Evolutionary conservation across 768 basidiomycete genomes (phyloP).

Genomic region (Mycena alexandri): DNA sequence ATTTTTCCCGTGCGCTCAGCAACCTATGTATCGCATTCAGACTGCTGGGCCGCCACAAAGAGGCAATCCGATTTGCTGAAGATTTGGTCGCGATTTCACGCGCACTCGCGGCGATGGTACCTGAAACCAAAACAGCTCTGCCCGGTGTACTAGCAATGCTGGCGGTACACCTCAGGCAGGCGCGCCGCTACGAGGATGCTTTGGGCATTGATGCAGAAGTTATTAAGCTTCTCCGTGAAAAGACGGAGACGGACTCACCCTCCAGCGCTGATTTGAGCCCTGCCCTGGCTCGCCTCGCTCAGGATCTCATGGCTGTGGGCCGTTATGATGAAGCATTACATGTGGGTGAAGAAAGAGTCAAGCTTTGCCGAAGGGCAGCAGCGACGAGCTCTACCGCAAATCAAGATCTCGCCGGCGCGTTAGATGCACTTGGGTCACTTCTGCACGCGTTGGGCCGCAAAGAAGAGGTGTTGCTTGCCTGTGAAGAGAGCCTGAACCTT

Average conservation of each 20-base stretch:
- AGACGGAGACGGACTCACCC: background rate
- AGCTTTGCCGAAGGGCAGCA: constrained; percentile 13
- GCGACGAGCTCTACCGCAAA: background rate
- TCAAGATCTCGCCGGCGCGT: constrained; percentile 6
- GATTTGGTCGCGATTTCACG: constrained; percentile 5
- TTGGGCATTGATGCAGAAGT: too few relatives aligned
- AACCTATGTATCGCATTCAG: background rate
- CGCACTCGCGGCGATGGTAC: constrained; percentile 6
- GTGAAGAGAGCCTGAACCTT: constrained; percentile 13
- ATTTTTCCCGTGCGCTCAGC: background rate
- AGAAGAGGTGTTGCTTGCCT: constrained; percentile 6
- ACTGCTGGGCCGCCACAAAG: constrained; percentile 6
- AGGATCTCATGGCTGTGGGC: constrained; percentile 1
- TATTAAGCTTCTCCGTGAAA: too few relatives aligned
- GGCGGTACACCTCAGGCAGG: background rate
- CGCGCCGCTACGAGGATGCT: constrained; percentile 18
- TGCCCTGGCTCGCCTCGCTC: constrained; percentile 3
- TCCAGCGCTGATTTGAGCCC: background rate
- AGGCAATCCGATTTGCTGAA: background rate
- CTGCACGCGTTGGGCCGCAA: background rate
- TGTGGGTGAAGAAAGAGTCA: constrained; percentile 7
- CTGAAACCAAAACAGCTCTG: background rate
- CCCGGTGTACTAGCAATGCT: constrained; percentile 7
- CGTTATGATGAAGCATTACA: constrained; percentile 8
- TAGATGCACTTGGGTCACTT: background rate